Evolutionary conservation across 345 rosid genomes (phyloP).

Genomic region (Bruguiera parviflora): DNA sequence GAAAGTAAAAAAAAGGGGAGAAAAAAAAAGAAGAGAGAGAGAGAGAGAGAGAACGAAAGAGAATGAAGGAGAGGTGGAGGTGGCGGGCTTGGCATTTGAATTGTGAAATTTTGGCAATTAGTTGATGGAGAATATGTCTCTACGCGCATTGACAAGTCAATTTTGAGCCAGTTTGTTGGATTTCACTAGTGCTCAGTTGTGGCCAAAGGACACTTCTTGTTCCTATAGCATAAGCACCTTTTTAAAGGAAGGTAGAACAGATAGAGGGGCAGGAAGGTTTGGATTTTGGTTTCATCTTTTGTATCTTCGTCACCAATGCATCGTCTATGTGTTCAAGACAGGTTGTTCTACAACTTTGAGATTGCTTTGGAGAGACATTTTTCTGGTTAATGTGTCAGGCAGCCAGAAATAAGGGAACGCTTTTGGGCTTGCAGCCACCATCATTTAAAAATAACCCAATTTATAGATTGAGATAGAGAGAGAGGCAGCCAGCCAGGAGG

Average conservation of each 20-base stretch:
- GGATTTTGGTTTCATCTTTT: not conserved
- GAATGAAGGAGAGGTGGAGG: conserved; percentile 12
- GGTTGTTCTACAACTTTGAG: not conserved
- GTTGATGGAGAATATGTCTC: conserved; percentile 31
- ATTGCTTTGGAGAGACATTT: conserved; percentile 7
- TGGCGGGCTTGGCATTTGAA: conserved; percentile 72
- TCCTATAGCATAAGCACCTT: not conserved
- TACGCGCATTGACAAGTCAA: conserved; percentile 59
- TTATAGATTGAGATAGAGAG: not conserved
- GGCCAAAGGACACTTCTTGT: not conserved
- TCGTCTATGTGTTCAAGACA: not conserved
- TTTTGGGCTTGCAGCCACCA: conserved; percentile 16
- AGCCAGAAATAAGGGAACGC: conserved; percentile 5
- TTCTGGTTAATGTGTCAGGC: conserved; percentile 7
- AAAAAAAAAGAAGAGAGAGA: not conserved
- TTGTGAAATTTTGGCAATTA: conserved; percentile 1
- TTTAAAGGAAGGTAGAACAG: not conserved
- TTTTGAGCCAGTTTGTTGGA: conserved; percentile 19
- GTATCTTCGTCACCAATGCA: not conserved
- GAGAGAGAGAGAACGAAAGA: not conserved
- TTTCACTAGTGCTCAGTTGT: not conserved
- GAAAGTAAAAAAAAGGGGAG: too few species aligned
- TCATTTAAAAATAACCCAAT: not conserved
- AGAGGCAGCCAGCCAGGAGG: not conserved
- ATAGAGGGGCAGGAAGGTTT: not conserved